Conservation (phyloP, 2,329 filamentous ascomycete species). For the Akanthomyces lecanii region DNA sequence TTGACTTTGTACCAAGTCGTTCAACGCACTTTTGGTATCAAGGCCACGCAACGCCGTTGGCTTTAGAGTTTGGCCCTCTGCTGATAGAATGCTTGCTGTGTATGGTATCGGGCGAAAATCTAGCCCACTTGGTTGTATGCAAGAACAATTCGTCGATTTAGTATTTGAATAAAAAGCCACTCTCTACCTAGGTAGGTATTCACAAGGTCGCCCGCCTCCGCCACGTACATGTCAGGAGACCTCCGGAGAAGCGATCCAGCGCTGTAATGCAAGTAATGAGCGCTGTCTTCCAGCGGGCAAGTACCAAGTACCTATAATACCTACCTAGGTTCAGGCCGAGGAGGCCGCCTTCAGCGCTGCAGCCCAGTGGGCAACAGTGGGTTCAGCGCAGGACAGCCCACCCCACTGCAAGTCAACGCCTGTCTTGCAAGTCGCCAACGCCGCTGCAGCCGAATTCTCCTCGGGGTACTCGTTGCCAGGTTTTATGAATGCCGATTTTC, state of each 20-base stretch:
- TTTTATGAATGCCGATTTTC: no score
- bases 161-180: no score
- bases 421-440: neutral
- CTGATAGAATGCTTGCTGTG: neutral
- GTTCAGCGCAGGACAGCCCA: neutral
- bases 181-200: no score
- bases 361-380: neutral
- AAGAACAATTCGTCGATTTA: neutral
- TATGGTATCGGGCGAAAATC: neutral
- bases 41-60: neutral
- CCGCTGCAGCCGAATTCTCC: neutral
- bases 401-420: conserved; percentile 1
- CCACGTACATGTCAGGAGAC: no score
- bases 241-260: no score
- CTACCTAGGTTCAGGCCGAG: no score
- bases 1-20: no score
- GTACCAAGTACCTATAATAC: no score
- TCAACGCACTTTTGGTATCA: no score
- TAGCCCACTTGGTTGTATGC: neutral
- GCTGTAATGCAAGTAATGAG: neutral
- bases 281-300: no score
- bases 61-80: neutral
- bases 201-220: no score
- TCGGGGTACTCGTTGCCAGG: no score
- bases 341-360: neutral